phyloP scores from a whole-genome alignment of 768 basidiomycete genomes.

The Mycena crocata region DNA sequence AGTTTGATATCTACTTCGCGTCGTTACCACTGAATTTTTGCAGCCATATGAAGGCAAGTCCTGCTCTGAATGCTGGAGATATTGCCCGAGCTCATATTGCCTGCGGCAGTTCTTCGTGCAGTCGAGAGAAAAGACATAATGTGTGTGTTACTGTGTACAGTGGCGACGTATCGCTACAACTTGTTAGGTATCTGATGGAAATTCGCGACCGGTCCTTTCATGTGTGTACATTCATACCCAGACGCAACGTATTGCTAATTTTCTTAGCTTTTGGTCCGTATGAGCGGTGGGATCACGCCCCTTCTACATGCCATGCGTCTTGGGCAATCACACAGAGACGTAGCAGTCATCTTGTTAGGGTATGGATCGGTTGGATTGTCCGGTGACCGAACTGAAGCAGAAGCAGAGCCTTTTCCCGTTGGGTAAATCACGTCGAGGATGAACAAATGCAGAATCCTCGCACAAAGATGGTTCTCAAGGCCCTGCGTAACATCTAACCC shows the following conservation, averaged over 20 bases:
- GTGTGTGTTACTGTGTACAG: no score
- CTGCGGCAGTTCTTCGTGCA: conserved; percentile 78
- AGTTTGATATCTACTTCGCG: conserved; percentile 21
- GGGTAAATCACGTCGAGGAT: conserved; percentile 89
- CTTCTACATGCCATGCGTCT: conserved; percentile 92
- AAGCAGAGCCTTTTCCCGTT: conserved; percentile 80
- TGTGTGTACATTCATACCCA: conserved; percentile 55
- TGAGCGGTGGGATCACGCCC: conserved; percentile 87
- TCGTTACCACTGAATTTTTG: background rate
- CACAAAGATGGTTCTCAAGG: conserved; percentile 81
- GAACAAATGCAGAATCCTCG: conserved; percentile 76
- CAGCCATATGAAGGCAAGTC: conserved; percentile 30
- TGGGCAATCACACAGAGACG: conserved; percentile 78
- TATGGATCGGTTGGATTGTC: background rate
- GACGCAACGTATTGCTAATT: conserved; percentile 4
- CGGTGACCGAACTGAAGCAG: background rate
- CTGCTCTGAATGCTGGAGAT: background rate
- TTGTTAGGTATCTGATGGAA: conserved; percentile 90
- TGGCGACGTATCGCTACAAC: no score
- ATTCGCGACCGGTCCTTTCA: conserved; percentile 83
- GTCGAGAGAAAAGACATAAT: conserved; percentile 87
- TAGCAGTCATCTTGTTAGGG: conserved; percentile 89
- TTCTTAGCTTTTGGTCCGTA: conserved; percentile 79
- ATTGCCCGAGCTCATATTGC: background rate
- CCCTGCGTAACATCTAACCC: conserved; percentile 67